Percentiles rank a stretch among this genome's conserved stretches.
Conservation (phyloP, 805 yeast species). For the Pichia cephalocereana region DNA sequence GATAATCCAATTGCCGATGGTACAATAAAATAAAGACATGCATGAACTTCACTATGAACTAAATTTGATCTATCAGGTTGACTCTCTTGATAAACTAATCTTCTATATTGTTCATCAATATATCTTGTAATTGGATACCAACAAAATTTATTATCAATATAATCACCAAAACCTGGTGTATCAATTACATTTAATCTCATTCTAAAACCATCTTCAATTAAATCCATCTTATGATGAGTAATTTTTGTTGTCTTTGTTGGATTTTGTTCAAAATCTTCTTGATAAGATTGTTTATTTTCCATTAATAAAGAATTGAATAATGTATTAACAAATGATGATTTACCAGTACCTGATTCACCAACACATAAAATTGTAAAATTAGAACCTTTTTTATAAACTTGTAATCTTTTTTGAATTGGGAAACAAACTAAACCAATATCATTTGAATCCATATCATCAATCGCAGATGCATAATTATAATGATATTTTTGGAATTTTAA, state of each 20-base stretch:
- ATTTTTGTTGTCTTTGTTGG: constrained; percentile 27
- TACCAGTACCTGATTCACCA: constrained; percentile 83
- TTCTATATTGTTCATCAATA: constrained; percentile 71
- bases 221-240: constrained; percentile 33
- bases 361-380: constrained; percentile 75
- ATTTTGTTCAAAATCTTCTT: constrained; percentile 11
- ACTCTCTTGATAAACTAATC: constrained; percentile 63
- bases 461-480: constrained; percentile 23
- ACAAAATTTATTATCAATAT: constrained; percentile 52
- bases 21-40: constrained; percentile 72
- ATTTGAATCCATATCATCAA: constrained; percentile 16
- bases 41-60: constrained; percentile 68
- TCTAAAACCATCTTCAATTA: constrained; percentile 51
- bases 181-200: constrained; percentile 57
- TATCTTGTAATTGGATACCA: constrained; percentile 65
- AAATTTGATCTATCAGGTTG: constrained; percentile 52
- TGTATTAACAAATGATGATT: constrained; percentile 73
- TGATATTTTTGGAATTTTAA: constrained; percentile 9
- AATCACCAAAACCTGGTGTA: constrained; percentile 72
- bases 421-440: constrained; percentile 23
- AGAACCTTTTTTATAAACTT: constrained; percentile 48
- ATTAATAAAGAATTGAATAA: constrained; percentile 48
- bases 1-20: constrained; percentile 57
- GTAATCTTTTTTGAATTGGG: constrained; percentile 22
- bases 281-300: constrained; percentile 18